Percentiles rank a stretch among this genome's conserved stretches.
Conservation (phyloP, 2,329 filamentous ascomycete species). For the Epichloe gansuensis region DNA sequence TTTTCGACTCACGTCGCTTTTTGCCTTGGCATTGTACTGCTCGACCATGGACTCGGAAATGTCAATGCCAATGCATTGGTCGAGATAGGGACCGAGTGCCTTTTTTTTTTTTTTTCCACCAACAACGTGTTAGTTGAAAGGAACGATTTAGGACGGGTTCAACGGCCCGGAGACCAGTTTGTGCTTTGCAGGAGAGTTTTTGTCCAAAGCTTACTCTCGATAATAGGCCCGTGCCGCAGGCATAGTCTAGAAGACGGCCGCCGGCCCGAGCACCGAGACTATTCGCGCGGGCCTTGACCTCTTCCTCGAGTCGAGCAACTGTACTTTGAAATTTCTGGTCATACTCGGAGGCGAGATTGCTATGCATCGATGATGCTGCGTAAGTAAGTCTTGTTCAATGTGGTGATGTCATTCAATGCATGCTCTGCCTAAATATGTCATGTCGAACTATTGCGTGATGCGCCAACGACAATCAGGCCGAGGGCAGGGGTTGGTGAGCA, state of each 20-base stretch:
- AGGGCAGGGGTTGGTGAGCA: no score
- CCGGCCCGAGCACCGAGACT: constrained; percentile 45
- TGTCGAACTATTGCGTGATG: background rate
- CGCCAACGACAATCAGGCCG: no score
- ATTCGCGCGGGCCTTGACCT: constrained; percentile 38
- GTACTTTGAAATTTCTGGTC: constrained; percentile 44
- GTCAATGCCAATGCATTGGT: constrained; percentile 55
- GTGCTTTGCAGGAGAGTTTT: no score
- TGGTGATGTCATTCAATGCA: background rate
- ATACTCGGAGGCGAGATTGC: constrained; percentile 20
- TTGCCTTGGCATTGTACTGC: constrained; percentile 50
- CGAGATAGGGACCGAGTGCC: constrained; percentile 19
- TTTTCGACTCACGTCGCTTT: constrained; percentile 37
- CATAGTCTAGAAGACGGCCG: constrained; percentile 58
- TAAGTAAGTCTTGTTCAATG: background rate
- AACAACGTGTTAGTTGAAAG: no score
- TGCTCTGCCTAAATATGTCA: background rate
- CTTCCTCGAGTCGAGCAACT: constrained; percentile 38
- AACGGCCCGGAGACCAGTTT: no score
- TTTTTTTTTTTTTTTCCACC: background rate
- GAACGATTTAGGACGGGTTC: no score
- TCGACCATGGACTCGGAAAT: constrained; percentile 59
- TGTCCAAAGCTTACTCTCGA: constrained; percentile 27
- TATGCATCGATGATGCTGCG: constrained; percentile 3
- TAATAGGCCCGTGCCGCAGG: constrained; percentile 58